Evolutionary conservation across 2,329 filamentous ascomycete genomes (phyloP).

Genomic region (Sclerotinia minor): DNA sequence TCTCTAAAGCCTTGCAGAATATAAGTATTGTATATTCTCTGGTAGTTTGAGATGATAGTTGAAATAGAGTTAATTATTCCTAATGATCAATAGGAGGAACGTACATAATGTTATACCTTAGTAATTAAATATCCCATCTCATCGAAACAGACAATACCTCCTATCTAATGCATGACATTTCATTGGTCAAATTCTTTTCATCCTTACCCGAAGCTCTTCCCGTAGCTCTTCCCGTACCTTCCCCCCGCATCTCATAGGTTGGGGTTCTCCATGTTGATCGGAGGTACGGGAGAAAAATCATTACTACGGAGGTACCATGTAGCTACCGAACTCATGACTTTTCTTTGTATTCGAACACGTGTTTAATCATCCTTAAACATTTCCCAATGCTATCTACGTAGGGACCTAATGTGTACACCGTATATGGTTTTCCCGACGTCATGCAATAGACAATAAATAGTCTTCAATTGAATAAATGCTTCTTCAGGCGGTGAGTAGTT

Average conservation of each 20-base stretch:
- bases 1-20: no score
- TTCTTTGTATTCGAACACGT: background rate
- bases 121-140: background rate
- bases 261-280: background rate
- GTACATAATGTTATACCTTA: no score
- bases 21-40: no score
- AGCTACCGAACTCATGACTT: background rate
- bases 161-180: background rate
- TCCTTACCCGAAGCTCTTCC: background rate
- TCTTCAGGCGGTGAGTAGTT: background rate
- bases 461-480: background rate
- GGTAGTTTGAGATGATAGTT: background rate
- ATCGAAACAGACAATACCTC: background rate
- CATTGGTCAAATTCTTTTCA: background rate
- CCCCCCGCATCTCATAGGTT: slow-evolving; percentile 17
- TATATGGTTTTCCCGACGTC: background rate
- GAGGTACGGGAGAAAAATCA: no score
- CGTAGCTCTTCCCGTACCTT: slow-evolving; percentile 15
- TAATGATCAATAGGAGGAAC: background rate
- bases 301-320: no score
- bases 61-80: background rate
- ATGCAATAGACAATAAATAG: background rate
- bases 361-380: background rate
- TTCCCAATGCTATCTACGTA: background rate
- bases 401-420: no score